Percentiles rank a stretch among this genome's conserved stretches.
These are phyloP conservation scores for Lodderomyces jiufengensis DNA, from an alignment of 1,139 yeast genomes.

Conservation along the genomic window DNA sequence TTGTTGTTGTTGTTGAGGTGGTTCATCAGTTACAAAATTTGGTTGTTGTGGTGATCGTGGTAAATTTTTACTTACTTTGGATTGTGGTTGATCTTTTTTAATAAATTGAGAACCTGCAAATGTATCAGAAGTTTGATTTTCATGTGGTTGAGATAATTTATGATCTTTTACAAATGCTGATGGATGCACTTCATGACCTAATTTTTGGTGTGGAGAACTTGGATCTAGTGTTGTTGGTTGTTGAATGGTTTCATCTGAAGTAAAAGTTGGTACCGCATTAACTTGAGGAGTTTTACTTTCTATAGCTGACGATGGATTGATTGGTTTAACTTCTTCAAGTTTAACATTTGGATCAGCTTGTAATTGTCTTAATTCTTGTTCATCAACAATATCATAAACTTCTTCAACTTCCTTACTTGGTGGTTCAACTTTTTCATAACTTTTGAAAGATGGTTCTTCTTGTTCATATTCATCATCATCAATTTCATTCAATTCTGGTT, in stretches of 20 bases:
- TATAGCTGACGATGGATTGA: background rate
- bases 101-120: slow-evolving; percentile 6
- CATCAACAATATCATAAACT: background rate
- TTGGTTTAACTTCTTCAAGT: slow-evolving; percentile 1
- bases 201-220: background rate
- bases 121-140: background rate
- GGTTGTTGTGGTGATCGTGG: background rate
- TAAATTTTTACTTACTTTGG: background rate
- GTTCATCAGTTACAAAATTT: slow-evolving; percentile 1
- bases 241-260: too few species aligned
- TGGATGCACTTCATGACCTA: slow-evolving; percentile 4
- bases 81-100: background rate
- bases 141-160: slow-evolving; percentile 1
- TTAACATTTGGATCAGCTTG: slow-evolving; percentile 2
- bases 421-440: slow-evolving; percentile 2
- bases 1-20: background rate
- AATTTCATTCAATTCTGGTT: slow-evolving; percentile 10
- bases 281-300: slow-evolving; percentile 1
- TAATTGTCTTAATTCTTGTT: background rate
- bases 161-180: slow-evolving; percentile 7
- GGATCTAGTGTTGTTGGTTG: background rate
- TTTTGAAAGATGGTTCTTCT: slow-evolving; percentile 3
- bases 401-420: background rate
- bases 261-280: slow-evolving; percentile 4
- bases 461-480: slow-evolving; percentile 4